These are phyloP conservation scores for Trichocomaceae sp. DNA, from an alignment of 2,329 filamentous ascomycete genomes.

Conservation along the genomic window DNA sequence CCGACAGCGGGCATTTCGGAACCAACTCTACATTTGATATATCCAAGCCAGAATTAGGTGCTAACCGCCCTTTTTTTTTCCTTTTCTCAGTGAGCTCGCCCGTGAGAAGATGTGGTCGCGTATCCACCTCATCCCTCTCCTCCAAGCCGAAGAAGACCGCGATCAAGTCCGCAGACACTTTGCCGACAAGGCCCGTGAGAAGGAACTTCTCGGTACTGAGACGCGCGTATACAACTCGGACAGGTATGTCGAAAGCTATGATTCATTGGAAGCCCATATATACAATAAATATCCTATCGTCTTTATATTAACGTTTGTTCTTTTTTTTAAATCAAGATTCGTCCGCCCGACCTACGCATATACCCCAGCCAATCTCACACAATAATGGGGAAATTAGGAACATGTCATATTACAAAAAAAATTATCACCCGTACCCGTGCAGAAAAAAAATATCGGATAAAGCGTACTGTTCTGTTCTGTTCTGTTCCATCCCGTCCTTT, in stretches of 20 bases:
- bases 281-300: not conserved
- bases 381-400: constrained; percentile 38
- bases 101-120: constrained; percentile 98
- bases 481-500: not conserved
- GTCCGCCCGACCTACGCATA: constrained; percentile 73
- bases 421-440: not conserved
- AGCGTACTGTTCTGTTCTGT: not conserved
- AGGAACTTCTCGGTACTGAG: constrained; percentile 78
- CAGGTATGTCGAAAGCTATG: constrained; percentile 53
- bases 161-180: constrained; percentile 83
- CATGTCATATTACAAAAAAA: not conserved
- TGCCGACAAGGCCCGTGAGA: constrained; percentile 83
- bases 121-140: constrained; percentile 85
- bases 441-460: not conserved
- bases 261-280: not conserved
- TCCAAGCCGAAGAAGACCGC: constrained; percentile 94
- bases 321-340: constrained; percentile 52
- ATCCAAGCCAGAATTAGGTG: not conserved
- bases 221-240: constrained; percentile 82
- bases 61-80: constrained; percentile 11
- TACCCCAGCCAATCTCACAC: constrained; percentile 57
- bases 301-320: not conserved
- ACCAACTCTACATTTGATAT: not conserved
- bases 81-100: constrained; percentile 67
- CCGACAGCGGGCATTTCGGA: not conserved